phyloP scores from a whole-genome alignment of 306 rosid genomes.

The Cicer bijugum region DNA sequence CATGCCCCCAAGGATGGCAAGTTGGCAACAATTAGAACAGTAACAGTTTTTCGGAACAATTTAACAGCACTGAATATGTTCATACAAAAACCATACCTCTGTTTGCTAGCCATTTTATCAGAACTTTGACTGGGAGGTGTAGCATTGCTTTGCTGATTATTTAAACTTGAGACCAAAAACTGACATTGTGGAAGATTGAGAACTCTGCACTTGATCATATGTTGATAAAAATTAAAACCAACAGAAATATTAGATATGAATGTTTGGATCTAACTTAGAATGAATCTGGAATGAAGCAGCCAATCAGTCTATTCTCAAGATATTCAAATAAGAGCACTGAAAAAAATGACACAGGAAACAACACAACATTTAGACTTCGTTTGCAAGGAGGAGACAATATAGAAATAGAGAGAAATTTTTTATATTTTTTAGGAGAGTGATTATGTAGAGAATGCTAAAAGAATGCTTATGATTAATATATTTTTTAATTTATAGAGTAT shows the following conservation, averaged over 20 bases:
- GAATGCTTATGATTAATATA: no score
- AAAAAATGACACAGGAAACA: background rate
- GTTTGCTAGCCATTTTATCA: slow-evolving; percentile 51
- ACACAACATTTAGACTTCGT: background rate
- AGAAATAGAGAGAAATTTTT: no score
- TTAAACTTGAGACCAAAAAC: slow-evolving; percentile 53
- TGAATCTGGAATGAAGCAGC: slow-evolving; percentile 24
- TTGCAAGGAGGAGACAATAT: no score
- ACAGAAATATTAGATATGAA: slow-evolving; percentile 28
- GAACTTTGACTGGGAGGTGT: slow-evolving; percentile 46
- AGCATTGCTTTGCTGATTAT: slow-evolving; percentile 49
- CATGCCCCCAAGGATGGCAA: slow-evolving; percentile 27
- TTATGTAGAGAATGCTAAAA: no score
- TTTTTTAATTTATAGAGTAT: no score
- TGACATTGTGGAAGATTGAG: slow-evolving; percentile 78
- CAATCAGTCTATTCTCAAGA: slow-evolving; percentile 10
- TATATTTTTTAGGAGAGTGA: no score
- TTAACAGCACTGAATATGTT: slow-evolving; percentile 33
- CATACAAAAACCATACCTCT: slow-evolving; percentile 59
- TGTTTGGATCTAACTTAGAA: slow-evolving; percentile 5
- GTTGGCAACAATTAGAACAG: slow-evolving; percentile 17
- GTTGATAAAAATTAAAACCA: slow-evolving; percentile 27
- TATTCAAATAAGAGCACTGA: background rate
- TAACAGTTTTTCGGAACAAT: background rate
- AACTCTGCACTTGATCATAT: slow-evolving; percentile 56